phyloP scores from a whole-genome alignment of 371 early-diverging fungal genomes.

The Syncephalastrum sp. region DNA sequence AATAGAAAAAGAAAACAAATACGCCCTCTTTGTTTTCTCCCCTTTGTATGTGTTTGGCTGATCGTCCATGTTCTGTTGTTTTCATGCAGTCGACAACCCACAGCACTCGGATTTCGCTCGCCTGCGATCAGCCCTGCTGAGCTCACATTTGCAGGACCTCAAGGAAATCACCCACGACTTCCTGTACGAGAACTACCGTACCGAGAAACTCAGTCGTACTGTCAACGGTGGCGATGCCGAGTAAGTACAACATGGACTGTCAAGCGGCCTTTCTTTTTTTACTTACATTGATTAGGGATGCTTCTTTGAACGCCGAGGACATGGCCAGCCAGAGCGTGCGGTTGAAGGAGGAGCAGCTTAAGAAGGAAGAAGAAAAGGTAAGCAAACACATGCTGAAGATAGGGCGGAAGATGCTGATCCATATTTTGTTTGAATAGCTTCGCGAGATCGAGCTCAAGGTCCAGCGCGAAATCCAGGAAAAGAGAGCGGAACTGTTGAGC shows the following conservation, averaged over 20 bases:
- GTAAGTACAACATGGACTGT: slow-evolving; percentile 32
- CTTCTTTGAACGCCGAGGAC: slow-evolving; percentile 50
- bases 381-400: neutral
- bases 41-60: neutral
- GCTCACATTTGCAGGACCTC: slow-evolving; percentile 92
- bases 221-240: slow-evolving; percentile 54
- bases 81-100: slow-evolving; percentile 66
- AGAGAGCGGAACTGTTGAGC: slow-evolving; percentile 55
- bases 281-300: slow-evolving; percentile 24
- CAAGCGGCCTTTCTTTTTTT: neutral
- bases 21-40: neutral
- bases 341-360: slow-evolving; percentile 62
- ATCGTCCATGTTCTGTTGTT: neutral
- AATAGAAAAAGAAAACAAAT: slow-evolving; percentile 3
- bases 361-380: slow-evolving; percentile 66
- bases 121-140: slow-evolving; percentile 87
- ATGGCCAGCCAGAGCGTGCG: slow-evolving; percentile 50
- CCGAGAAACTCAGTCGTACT: slow-evolving; percentile 84
- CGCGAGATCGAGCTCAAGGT: slow-evolving; percentile 61
- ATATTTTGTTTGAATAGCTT: slow-evolving; percentile 27
- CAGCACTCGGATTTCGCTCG: slow-evolving; percentile 97
- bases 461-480: slow-evolving; percentile 61
- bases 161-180: slow-evolving; percentile 85
- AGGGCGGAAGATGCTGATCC: neutral
- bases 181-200: slow-evolving; percentile 89